Percentiles rank a stretch among this genome's conserved stretches.
Evolutionary conservation across 805 yeast species (phyloP).

Genomic region (Lachancea mirantina): DNA sequence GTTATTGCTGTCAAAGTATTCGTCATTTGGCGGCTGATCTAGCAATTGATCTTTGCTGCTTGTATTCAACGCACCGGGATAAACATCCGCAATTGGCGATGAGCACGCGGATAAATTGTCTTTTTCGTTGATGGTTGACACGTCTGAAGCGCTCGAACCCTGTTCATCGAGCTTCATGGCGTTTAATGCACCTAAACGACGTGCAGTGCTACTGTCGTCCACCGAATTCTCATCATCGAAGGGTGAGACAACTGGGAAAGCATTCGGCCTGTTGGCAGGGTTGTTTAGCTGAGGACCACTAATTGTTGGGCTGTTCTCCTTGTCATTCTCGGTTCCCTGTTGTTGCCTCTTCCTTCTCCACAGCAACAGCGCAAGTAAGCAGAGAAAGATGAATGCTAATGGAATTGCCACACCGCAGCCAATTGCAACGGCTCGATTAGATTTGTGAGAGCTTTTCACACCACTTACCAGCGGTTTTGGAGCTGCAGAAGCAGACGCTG

Average conservation of each 20-base stretch:
- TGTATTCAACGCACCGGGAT: conserved; percentile 35
- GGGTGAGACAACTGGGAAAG: conserved; percentile 21
- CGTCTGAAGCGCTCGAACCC: conserved; percentile 47
- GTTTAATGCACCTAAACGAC: conserved; percentile 43
- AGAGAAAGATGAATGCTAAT: conserved; percentile 42
- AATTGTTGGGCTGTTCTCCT: conserved; percentile 30
- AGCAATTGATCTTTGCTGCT: conserved; percentile 37
- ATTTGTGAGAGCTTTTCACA: conserved; percentile 13
- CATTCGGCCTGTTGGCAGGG: conserved; percentile 31
- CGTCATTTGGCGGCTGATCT: conserved; percentile 22
- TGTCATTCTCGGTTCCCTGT: conserved; percentile 20
- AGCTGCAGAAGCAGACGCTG: conserved; percentile 23
- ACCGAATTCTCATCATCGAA: conserved; percentile 23
- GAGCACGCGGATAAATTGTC: conserved; percentile 21
- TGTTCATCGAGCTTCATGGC: conserved; percentile 45
- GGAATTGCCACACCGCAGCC: conserved; percentile 90
- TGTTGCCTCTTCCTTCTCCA: conserved; percentile 39
- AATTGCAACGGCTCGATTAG: conserved; percentile 62
- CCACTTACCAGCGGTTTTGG: conserved; percentile 15
- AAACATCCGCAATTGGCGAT: conserved; percentile 18
- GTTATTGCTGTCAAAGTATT: conserved; percentile 23
- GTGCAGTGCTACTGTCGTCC: conserved; percentile 23
- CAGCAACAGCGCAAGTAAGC: conserved; percentile 48
- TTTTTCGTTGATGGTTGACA: conserved; percentile 32
- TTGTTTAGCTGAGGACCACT: conserved; percentile 35